Percentiles rank a stretch among this genome's conserved stretches.
phyloP scores from a whole-genome alignment of 2,329 filamentous ascomycete genomes.

The Penicillium sp. region DNA sequence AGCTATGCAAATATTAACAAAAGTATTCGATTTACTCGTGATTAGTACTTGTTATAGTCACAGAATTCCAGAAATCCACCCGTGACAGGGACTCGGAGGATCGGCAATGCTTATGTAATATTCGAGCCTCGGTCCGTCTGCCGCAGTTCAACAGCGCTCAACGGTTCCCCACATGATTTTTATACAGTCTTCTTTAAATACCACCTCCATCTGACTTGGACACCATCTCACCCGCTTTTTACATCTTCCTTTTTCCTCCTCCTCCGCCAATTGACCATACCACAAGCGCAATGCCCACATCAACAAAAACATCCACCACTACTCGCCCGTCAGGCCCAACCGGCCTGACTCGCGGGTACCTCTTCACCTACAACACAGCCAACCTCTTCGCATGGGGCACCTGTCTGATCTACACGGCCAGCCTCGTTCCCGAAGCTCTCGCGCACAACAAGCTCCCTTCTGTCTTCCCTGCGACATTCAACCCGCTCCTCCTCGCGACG shows the following conservation, averaged over 20 bases:
- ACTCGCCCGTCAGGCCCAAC: slow-evolving; percentile 27
- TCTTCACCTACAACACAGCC: slow-evolving; percentile 76
- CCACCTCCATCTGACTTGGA: neutral
- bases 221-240: no score
- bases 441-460: slow-evolving; percentile 39
- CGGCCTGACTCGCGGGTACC: slow-evolving; percentile 59
- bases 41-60: no score
- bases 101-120: no score
- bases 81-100: no score
- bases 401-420: slow-evolving; percentile 64
- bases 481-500: slow-evolving; percentile 50
- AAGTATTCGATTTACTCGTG: no score
- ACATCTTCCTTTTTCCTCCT: neutral
- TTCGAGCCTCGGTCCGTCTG: no score
- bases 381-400: slow-evolving; percentile 72
- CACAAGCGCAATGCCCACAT: slow-evolving; percentile 10
- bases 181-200: neutral
- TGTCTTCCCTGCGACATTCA: slow-evolving; percentile 44
- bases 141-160: neutral
- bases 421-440: slow-evolving; percentile 49
- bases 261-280: neutral
- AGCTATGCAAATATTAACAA: no score
- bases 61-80: no score
- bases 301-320: slow-evolving; percentile 10
- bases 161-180: neutral